These are phyloP conservation scores for Talaromyces sp. DNA, from an alignment of 2,329 filamentous ascomycete species.

Conservation along the genomic window DNA sequence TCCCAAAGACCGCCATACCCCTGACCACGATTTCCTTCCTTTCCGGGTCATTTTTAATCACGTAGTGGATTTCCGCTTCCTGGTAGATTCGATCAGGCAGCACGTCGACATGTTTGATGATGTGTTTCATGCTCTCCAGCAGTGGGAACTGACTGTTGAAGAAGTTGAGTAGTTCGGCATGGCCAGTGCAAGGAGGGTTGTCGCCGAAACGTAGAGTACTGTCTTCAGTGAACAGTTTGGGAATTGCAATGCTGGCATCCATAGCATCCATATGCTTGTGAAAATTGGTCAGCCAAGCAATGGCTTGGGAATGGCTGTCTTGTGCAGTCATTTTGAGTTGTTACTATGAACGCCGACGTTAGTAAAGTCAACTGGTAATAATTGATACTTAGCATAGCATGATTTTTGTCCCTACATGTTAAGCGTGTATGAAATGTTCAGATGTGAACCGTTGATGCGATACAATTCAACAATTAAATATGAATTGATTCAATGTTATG, in stretches of 20 bases:
- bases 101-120: conserved; percentile 9
- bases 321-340: not conserved
- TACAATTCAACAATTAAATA: too few relatives aligned
- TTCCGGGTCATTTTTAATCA: conserved; percentile 8
- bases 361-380: not conserved
- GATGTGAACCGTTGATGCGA: too few relatives aligned
- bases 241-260: not conserved
- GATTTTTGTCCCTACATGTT: too few relatives aligned
- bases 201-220: conserved; percentile 1
- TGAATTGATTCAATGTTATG: too few relatives aligned
- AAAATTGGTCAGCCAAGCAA: conserved; percentile 6
- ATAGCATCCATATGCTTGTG: conserved; percentile 5
- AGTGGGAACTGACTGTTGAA: conserved; percentile 1
- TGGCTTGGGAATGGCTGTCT: conserved; percentile 1
- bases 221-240: conserved; percentile 7
- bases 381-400: too few relatives aligned
- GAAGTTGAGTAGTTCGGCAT: not conserved
- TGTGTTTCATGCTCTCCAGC: conserved; percentile 10
- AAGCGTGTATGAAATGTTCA: too few relatives aligned
- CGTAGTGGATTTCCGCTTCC: conserved; percentile 7
- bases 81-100: conserved; percentile 9
- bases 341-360: not conserved
- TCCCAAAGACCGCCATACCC: conserved; percentile 8
- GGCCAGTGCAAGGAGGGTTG: conserved; percentile 3
- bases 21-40: conserved; percentile 3